Evolutionary conservation across 345 rosid species (phyloP).

Genomic region (Dovyalis caffra): DNA sequence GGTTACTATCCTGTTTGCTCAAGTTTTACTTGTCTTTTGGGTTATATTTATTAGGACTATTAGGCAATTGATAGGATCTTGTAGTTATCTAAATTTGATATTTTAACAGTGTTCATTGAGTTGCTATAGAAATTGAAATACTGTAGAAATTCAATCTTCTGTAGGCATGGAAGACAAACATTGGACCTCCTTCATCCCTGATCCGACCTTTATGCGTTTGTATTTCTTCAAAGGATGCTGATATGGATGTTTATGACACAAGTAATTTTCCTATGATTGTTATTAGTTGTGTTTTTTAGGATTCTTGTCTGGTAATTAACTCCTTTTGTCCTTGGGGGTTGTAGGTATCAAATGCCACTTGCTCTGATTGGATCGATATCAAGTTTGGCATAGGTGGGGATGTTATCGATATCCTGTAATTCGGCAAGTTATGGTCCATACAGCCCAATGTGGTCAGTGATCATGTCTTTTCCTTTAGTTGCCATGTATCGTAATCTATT

Average conservation of each 20-base stretch:
- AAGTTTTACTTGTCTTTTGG: not conserved
- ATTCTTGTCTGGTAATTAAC: not conserved
- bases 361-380: slow-evolving; percentile 78
- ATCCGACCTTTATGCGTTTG: not conserved
- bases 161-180: not conserved
- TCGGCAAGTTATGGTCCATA: slow-evolving; percentile 50
- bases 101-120: not conserved
- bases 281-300: not conserved
- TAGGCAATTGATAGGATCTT: not conserved
- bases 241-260: not conserved
- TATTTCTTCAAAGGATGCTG: not conserved
- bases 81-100: too few species aligned
- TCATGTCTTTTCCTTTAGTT: not conserved
- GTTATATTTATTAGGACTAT: not conserved
- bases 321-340: slow-evolving; percentile 13
- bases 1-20: not conserved
- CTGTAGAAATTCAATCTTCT: not conserved
- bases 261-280: not conserved
- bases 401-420: slow-evolving; percentile 57
- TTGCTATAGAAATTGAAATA: not conserved
- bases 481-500: not conserved
- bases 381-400: slow-evolving; percentile 70
- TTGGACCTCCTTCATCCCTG: not conserved
- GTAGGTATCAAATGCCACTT: slow-evolving; percentile 90
- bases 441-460: slow-evolving; percentile 73